These are phyloP conservation scores for Mycena alexandri DNA, from an alignment of 768 basidiomycete species.

Conservation along the genomic window DNA sequence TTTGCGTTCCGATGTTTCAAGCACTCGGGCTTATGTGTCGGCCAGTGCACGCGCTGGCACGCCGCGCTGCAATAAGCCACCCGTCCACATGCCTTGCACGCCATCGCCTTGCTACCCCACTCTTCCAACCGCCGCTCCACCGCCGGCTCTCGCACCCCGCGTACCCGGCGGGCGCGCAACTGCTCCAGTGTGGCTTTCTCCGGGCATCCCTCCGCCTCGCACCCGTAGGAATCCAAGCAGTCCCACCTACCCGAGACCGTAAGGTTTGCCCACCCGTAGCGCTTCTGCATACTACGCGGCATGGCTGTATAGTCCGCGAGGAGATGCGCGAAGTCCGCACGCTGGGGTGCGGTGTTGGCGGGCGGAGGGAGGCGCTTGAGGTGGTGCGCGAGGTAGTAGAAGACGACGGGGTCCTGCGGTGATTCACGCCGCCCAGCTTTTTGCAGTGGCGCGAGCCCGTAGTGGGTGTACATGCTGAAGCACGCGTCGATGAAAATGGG, in stretches of 20 bases:
- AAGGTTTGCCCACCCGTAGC: slow-evolving; percentile 41
- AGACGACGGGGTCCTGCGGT: slow-evolving; percentile 36
- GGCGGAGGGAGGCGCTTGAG: slow-evolving; percentile 33
- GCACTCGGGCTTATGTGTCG: slow-evolving; percentile 40
- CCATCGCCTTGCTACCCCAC: slow-evolving; percentile 41
- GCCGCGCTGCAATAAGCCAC: slow-evolving; percentile 42
- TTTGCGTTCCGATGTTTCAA: slow-evolving; percentile 6
- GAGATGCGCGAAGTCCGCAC: slow-evolving; percentile 37
- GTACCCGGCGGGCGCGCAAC: slow-evolving; percentile 35
- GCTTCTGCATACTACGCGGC: slow-evolving; percentile 33
- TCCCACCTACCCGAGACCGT: slow-evolving; percentile 44
- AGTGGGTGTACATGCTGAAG: slow-evolving; percentile 43
- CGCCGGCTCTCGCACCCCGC: slow-evolving; percentile 41
- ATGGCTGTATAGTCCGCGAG: slow-evolving; percentile 38
- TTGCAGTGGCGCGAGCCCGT: slow-evolving; percentile 44
- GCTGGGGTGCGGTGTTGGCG: slow-evolving; percentile 26
- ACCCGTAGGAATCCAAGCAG: slow-evolving; percentile 41
- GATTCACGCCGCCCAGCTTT: slow-evolving; percentile 33
- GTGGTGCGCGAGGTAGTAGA: slow-evolving; percentile 45
- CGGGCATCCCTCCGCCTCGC: slow-evolving; percentile 37
- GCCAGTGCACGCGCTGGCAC: slow-evolving; percentile 45
- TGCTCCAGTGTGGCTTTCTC: slow-evolving; percentile 39
- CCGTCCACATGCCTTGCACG: slow-evolving; percentile 39
- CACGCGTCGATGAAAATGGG: slow-evolving; percentile 40
- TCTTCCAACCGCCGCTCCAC: slow-evolving; percentile 42